Percentiles rank a stretch among this genome's conserved stretches.
phyloP scores from a whole-genome alignment of 768 basidiomycete species.

The Russula foetens region DNA sequence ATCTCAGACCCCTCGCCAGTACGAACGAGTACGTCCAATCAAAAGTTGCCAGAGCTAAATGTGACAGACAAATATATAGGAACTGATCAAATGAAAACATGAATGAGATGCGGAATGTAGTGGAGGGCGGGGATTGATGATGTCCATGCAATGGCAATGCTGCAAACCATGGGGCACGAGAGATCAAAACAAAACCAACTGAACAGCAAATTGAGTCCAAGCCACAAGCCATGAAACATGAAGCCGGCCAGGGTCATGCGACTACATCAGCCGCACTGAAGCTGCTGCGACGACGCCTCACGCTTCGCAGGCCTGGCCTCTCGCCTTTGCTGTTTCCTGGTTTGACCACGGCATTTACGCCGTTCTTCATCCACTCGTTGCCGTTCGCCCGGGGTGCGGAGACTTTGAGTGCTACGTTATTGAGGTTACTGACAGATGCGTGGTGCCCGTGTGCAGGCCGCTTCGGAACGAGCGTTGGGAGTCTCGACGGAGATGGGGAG shows the following conservation, averaged over 20 bases:
- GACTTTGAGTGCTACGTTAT: slow-evolving; percentile 40
- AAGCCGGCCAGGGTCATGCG: slow-evolving; percentile 39
- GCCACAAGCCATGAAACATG: neutral
- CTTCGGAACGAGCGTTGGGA: slow-evolving; percentile 64
- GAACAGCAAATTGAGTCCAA: slow-evolving; percentile 6
- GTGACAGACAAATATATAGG: slow-evolving; percentile 16
- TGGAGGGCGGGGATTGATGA: neutral
- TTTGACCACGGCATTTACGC: slow-evolving; percentile 59
- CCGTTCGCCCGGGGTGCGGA: slow-evolving; percentile 28
- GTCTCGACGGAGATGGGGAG: slow-evolving; percentile 63
- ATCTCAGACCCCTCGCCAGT: slow-evolving; percentile 17
- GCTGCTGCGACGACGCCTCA: slow-evolving; percentile 74
- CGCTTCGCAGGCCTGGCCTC: slow-evolving; percentile 64
- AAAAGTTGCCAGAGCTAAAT: slow-evolving; percentile 10
- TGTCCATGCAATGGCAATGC: slow-evolving; percentile 4
- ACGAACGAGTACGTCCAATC: slow-evolving; percentile 12
- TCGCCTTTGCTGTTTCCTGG: slow-evolving; percentile 57
- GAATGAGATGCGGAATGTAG: slow-evolving; percentile 5
- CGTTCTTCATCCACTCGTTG: slow-evolving; percentile 62
- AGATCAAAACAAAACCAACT: slow-evolving; percentile 7
- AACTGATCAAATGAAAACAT: slow-evolving; percentile 8
- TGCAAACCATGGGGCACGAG: slow-evolving; percentile 4
- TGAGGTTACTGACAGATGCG: slow-evolving; percentile 37
- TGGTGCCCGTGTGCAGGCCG: slow-evolving; percentile 31
- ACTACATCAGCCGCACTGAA: slow-evolving; percentile 84